Percentiles rank a stretch among this genome's conserved stretches.
These are phyloP conservation scores for Penicillium sp. DNA, from an alignment of 2,329 filamentous ascomycete genomes.

Conservation along the genomic window DNA sequence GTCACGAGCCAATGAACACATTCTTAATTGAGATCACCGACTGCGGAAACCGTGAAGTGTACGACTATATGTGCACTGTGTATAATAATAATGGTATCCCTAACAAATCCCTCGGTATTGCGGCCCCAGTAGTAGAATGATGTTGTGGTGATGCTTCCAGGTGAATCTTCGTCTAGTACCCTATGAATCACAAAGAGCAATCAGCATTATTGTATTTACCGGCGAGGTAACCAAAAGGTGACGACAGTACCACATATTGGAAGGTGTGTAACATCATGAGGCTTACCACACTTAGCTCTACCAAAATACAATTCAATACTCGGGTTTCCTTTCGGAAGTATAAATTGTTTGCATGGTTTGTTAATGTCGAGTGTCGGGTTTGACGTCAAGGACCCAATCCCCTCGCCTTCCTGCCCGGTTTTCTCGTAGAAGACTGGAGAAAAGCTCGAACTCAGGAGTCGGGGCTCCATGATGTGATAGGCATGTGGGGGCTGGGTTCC, in stretches of 20 bases:
- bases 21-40: background rate
- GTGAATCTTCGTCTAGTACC: background rate
- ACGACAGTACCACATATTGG: too few species aligned
- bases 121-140: background rate
- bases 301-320: background rate
- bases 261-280: too few species aligned
- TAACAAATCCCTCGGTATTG: background rate
- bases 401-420: conserved; percentile 14
- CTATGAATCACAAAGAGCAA: too few species aligned
- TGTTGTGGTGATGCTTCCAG: background rate
- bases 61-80: background rate
- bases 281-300: too few species aligned
- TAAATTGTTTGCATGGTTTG: conserved; percentile 14
- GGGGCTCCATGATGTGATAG: conserved; percentile 9
- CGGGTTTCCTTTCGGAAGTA: conserved; percentile 2
- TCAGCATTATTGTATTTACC: too few species aligned
- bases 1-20: conserved; percentile 20
- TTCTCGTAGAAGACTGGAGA: conserved; percentile 1
- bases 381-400: conserved; percentile 19
- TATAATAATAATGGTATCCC: background rate
- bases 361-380: background rate
- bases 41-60: too few species aligned
- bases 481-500: conserved; percentile 13
- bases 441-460: conserved; percentile 11
- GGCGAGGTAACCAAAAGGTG: too few species aligned